Base-by-base conservation (phyloP, 225 moss, liverwort and hornwort species). In the Sphagnum contortum region DNA sequence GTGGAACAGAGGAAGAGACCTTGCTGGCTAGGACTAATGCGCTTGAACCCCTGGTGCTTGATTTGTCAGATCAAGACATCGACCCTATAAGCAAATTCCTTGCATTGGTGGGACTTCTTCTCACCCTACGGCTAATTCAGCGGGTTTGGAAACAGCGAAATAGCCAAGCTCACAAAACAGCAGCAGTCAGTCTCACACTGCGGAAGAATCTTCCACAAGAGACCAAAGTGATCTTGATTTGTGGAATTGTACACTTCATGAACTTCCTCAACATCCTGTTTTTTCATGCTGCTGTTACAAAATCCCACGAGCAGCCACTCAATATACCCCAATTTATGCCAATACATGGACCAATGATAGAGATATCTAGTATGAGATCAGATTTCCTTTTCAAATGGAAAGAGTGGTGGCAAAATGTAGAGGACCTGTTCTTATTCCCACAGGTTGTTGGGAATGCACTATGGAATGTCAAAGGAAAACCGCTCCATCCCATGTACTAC, bases 371-470 rank as follows among this genome's bases (percentile, higher is more conserved):
- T 29, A 29, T 29, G 29, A 29, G 29, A 29, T 29, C 29, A 29
- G 29, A 29, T 29, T 29, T 29, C 29, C 29, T 29, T 29, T 29
- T 29, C 29, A 29, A 77, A 12, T 68, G 73, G 4, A 67, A 73
- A 69, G 84, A 84, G 52, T 84, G 80, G 67, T 77, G 77, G 48
- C 77, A 80, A 50, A 68, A 80, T 12, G 64, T 84, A 47, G 80
- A 84, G 49, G 84, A 84, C 69, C 71, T 84, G 12, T 84, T 84
- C 65, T 67, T 84, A 46, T 70, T 84, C 29, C 84, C 84, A 29
- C 84, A 84, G 57, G 80, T 66, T 3, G 68, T 84, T 47, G 84
- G 71, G 9, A 64, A 72, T 11, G 61, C 72, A 61, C 48, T 80
- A 2, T 84, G 84, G 84, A 65, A 78, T 11, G 65, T 78, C 48